Evolutionary conservation across 2,329 filamentous ascomycete genomes (phyloP).

Genomic region (Colletotrichum sp.): DNA sequence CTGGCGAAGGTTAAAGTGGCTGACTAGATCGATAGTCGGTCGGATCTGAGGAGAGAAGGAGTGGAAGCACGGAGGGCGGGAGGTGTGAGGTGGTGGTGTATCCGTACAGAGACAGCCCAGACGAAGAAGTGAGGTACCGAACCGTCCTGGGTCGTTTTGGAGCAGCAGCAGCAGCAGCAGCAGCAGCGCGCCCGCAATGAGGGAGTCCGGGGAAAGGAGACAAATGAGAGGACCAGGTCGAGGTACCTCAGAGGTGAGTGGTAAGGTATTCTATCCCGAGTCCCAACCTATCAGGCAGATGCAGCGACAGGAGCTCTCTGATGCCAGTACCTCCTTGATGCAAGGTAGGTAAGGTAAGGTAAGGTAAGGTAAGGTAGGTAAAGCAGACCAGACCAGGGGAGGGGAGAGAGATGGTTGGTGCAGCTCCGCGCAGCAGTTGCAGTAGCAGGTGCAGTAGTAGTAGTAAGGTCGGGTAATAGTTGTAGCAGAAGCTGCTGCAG

Average conservation of each 20-base stretch:
- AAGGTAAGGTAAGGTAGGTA: neutral
- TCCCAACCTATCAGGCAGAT: neutral
- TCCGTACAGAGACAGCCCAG: neutral
- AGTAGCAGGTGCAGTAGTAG: neutral
- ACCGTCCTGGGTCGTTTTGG: neutral
- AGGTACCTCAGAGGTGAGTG: neutral
- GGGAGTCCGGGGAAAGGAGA: neutral
- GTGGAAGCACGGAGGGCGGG: neutral
- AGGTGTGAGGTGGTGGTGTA: neutral
- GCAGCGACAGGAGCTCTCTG: neutral
- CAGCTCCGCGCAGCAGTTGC: neutral
- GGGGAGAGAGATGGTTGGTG: neutral
- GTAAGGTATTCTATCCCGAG: neutral
- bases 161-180: neutral
- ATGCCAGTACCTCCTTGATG: neutral
- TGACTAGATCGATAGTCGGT: constrained; percentile 16
- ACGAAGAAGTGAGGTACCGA: neutral
- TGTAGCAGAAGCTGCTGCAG: neutral
- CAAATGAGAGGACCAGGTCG: neutral
- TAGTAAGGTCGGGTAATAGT: neutral
- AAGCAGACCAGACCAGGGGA: neutral
- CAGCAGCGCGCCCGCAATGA: neutral
- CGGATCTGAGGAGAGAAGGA: constrained; percentile 10
- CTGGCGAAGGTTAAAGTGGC: constrained; percentile 20
- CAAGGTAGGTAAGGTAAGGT: neutral